Base-by-base conservation (phyloP, 2,329 filamentous ascomycete species). In the Colletotrichum noveboracense region DNA sequence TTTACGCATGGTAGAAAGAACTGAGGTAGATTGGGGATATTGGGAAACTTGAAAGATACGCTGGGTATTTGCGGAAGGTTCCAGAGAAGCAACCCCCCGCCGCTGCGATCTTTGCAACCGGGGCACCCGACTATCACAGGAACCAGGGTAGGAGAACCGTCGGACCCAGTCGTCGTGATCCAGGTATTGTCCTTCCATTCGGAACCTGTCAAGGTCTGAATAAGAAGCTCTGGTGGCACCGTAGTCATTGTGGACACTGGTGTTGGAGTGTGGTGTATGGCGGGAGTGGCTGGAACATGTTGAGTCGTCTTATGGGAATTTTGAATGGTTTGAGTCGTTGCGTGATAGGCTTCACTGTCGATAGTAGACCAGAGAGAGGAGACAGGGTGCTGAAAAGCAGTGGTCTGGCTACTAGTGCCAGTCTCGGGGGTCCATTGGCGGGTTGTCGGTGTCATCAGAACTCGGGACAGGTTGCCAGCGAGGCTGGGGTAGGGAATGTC, bases 331-430 rank as follows among this genome's bases (percentile, higher is more conserved):
- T 52, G n/a, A 52, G n/a, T 52, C 6, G 43, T 52, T 34, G 32
- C 4, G 6, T n/a, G 3, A 48, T 48, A 3, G 6, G 6, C 0
- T 52, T 13, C 43, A 21, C 43, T 21, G 2, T 21, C 6, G n/a
- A 0, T 5, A 13, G 43, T 21, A 3, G 43, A 21, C n/a, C 43
- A 0, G 2, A 52, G n/a, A 52, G 43, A 0, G 0, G 43, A 52
- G 43, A 0, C n/a, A 24, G n/a, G 43, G 12, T 0, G 10, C n/a
- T 52, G 0, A 28, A 58, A 6, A 58, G 55, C 16, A 26, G 21
- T 28, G 8, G 14, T 28, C 4, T 26, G 26, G 55, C 26, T 18
- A 7, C 55, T 0, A 58, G 55, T 58, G 7, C 7, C 0, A 1
- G 6, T 0, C 0, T 52, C 43, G 12, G 43, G 3, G 0, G 10